Percentiles rank a stretch among this genome's conserved stretches.
phyloP scores from a whole-genome alignment of 2,329 filamentous ascomycete genomes.

The Polychaeton citri region DNA sequence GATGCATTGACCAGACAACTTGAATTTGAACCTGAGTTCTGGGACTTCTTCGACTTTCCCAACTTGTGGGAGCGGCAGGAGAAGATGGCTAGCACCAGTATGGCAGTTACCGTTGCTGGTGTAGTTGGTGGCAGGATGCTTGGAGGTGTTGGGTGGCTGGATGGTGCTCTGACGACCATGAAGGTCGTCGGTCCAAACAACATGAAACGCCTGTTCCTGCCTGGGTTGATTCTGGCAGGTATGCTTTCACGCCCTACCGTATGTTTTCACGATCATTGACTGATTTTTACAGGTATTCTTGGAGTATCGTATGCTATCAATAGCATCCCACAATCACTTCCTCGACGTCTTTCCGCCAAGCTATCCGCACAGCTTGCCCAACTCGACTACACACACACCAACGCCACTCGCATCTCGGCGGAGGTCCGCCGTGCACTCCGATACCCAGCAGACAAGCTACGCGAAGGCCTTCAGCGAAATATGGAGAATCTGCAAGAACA shows the following conservation, averaged over 20 bases:
- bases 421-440: constrained; percentile 83
- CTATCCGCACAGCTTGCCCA: constrained; percentile 66
- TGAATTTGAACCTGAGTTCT: constrained; percentile 73
- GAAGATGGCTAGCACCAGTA: constrained; percentile 84
- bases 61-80: constrained; percentile 80
- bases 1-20: constrained; percentile 75
- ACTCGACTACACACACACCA: constrained; percentile 86
- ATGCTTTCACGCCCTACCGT: constrained; percentile 26
- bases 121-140: constrained; percentile 72
- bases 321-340: constrained; percentile 80
- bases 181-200: constrained; percentile 72
- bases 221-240: constrained; percentile 68
- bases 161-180: constrained; percentile 70
- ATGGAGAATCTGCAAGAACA: constrained; percentile 70
- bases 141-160: constrained; percentile 77
- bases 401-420: constrained; percentile 68
- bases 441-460: constrained; percentile 73
- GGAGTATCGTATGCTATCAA: constrained; percentile 69
- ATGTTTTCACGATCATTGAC: constrained; percentile 20
- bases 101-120: constrained; percentile 84
- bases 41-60: constrained; percentile 84
- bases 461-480: constrained; percentile 67
- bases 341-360: constrained; percentile 71
- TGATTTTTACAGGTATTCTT: constrained; percentile 46
- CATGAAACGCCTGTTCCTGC: constrained; percentile 64